Evolutionary conservation across 169 alveolate species (phyloP).

Genomic region (Eimeria maxima): DNA sequence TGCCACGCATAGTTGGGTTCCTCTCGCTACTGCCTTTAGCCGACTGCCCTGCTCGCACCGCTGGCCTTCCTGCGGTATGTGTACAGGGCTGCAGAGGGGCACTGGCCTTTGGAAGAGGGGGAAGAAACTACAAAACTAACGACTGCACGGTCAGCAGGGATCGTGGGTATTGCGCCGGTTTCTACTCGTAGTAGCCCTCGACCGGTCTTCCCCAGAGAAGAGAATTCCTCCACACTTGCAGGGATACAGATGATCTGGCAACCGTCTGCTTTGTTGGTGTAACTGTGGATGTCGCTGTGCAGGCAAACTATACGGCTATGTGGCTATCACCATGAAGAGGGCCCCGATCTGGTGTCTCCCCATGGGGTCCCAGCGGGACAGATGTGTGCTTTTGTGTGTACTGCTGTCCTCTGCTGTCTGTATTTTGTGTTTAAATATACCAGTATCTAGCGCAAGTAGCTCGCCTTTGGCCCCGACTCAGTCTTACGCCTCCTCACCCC

Average conservation of each 20-base stretch:
- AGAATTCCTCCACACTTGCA: not conserved
- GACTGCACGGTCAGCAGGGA: slow-evolving; percentile 6
- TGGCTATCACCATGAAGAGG: slow-evolving; percentile 61
- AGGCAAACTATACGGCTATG: slow-evolving; percentile 55
- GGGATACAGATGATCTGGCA: not conserved
- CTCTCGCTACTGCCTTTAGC: not conserved
- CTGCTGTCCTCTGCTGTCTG: not conserved
- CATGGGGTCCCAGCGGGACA: slow-evolving; percentile 31
- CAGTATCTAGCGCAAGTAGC: slow-evolving; percentile 17
- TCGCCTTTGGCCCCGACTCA: not conserved
- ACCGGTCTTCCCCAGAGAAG: not conserved
- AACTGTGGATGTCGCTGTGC: not conserved
- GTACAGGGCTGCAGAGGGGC: not conserved
- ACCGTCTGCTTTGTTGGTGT: not conserved
- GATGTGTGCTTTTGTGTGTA: not conserved
- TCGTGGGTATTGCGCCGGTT: not conserved
- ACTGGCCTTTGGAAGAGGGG: not conserved
- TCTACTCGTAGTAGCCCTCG: not conserved
- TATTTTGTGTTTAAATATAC: not conserved
- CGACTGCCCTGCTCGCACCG: not conserved
- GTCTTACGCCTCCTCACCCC: not conserved
- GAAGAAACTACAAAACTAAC: not conserved
- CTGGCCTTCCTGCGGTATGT: not conserved
- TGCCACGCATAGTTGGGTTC: not conserved
- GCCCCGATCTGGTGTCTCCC: slow-evolving; percentile 48